Evolutionary conservation across 2,329 filamentous ascomycete species (phyloP), one percentile per base, ranked within the genome.

Genomic region (Thelonectria olida): DNA sequence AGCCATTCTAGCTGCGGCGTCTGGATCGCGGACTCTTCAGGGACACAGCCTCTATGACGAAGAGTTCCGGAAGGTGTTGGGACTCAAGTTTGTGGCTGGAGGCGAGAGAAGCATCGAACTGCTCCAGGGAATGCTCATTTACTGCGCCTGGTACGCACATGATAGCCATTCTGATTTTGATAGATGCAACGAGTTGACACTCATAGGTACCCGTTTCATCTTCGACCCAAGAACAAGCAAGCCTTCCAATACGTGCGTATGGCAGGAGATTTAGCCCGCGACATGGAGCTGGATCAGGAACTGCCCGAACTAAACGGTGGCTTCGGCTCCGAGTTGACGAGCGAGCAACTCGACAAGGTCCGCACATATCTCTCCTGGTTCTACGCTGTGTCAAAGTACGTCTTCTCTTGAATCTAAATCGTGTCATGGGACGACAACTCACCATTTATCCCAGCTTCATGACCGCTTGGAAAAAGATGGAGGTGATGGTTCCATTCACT

Each of bases 21-120:
- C 83, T 31, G 80, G 78, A 2, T 79, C 81, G 27, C 76, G 70
- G 10, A 81, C 81, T n/a, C 68, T 84, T 20, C 82, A 84, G 64
- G 81, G 84, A 0, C 83, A 87, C 56, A 80, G 74, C 13, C 74
- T 85, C 3, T 86, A 88, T 44, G 85, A 88, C 25, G 81, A 84
- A 49, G 85, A 88, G 72, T 85, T 88, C 51, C 78, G 84, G 27
- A 86, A 86, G 67, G 78, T 85, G 0, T 66, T 87, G n/a, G 84
- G 80, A 1, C 75, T 85, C 44, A 87, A 85, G 70, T 83, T 86
- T 39, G 83, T 89, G 1, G 79, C 85, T 0, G 80, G 82, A 3
- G 85, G 85, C 0, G 85, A 89, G 75, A 81, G 84, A 57, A 85
- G 79, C 12, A 60, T 88, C 20, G 85, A 89, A 65, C 66, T 88